Evolutionary conservation across 352 stramenopile species (phyloP).

Genomic region (Pythium sp.): DNA sequence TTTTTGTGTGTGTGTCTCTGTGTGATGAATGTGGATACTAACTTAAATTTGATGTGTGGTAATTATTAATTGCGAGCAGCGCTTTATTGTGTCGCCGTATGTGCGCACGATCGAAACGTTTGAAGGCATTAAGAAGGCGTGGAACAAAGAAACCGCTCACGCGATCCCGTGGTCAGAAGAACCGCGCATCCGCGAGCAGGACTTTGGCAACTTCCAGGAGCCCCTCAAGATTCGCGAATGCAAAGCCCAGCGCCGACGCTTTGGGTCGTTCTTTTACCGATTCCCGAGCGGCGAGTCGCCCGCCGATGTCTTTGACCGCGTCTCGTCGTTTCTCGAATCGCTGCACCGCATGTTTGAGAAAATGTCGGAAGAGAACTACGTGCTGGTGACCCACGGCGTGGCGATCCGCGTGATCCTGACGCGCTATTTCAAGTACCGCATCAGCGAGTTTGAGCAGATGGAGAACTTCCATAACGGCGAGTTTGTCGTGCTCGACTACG

Average conservation of each 20-base stretch:
- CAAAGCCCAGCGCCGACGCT: conserved; percentile 70
- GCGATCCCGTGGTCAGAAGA: conserved; percentile 79
- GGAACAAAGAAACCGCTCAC: conserved; percentile 40
- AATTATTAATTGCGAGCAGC: conserved; percentile 28
- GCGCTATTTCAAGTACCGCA: conserved; percentile 87
- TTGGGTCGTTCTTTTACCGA: conserved; percentile 88
- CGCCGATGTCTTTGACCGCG: conserved; percentile 86
- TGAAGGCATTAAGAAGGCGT: conserved; percentile 71
- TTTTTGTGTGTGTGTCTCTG: neutral
- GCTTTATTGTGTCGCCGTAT: conserved; percentile 86
- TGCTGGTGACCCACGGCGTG: conserved; percentile 86
- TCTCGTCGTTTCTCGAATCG: conserved; percentile 87
- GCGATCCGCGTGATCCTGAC: conserved; percentile 87
- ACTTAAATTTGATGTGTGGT: neutral
- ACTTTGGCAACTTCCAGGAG: conserved; percentile 91
- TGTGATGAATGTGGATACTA: neutral
- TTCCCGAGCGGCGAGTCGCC: conserved; percentile 87
- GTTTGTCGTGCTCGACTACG: conserved; percentile 78
- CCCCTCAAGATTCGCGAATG: conserved; percentile 77
- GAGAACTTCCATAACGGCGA: conserved; percentile 86
- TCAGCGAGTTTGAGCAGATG: conserved; percentile 81
- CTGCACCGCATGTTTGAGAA: conserved; percentile 86
- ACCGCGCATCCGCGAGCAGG: conserved; percentile 85
- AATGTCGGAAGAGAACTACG: conserved; percentile 72
- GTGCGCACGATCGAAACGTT: conserved; percentile 88